Evolutionary conservation across 768 basidiomycete species (phyloP).

Genomic region (Suillus paluster): DNA sequence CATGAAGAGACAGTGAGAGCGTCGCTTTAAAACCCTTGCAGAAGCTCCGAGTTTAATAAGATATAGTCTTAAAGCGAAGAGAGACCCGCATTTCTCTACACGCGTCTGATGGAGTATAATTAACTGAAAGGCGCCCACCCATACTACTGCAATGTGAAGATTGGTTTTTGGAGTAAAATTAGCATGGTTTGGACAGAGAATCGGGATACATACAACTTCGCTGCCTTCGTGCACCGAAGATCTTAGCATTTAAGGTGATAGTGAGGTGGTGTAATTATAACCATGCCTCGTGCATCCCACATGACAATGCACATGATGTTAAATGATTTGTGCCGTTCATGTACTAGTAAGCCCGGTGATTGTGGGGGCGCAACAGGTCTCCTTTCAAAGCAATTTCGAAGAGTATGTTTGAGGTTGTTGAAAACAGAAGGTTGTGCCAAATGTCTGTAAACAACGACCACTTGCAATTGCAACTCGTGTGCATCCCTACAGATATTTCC

Average conservation of each 20-base stretch:
- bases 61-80: not conserved
- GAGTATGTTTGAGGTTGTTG: too few relatives aligned
- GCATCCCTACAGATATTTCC: too few relatives aligned
- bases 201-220: not conserved
- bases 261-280: not conserved
- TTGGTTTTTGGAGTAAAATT: not conserved
- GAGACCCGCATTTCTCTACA: not conserved
- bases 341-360: too few relatives aligned
- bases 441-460: too few relatives aligned
- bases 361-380: too few relatives aligned
- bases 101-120: not conserved
- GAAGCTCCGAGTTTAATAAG: too few relatives aligned
- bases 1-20: not conserved
- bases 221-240: not conserved
- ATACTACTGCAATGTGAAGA: not conserved
- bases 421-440: too few relatives aligned
- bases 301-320: not conserved
- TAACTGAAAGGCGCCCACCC: not conserved
- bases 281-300: not conserved
- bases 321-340: too few relatives aligned
- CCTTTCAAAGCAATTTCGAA: too few relatives aligned
- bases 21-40: not conserved
- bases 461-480: too few relatives aligned
- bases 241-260: not conserved
- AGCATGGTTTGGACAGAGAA: not conserved